Conservation (phyloP, 108 stramenopile genomes). For the Skeletonema tropicum region DNA sequence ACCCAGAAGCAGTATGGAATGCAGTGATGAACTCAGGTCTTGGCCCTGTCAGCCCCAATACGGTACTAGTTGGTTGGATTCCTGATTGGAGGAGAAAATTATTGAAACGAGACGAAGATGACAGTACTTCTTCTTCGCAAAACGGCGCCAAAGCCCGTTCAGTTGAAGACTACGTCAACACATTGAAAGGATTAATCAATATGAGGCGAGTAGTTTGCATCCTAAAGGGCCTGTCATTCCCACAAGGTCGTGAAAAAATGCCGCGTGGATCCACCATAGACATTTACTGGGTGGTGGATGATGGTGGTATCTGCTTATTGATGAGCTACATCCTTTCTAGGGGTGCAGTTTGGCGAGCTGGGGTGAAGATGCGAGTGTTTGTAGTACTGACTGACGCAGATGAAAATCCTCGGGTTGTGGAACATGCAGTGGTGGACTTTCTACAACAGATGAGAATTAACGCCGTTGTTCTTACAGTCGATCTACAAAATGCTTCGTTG, state of each 20-base stretch:
- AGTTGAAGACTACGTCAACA: conserved; percentile 41
- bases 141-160: conserved; percentile 6
- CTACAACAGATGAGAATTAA: conserved; percentile 45
- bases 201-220: conserved; percentile 59
- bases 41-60: conserved; percentile 77
- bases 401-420: conserved; percentile 46
- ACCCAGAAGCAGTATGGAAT: conserved; percentile 43
- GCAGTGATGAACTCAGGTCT: conserved; percentile 70
- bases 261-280: conserved; percentile 57
- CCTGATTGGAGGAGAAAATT: background rate
- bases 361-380: conserved; percentile 57
- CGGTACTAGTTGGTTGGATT: conserved; percentile 62
- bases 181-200: conserved; percentile 58
- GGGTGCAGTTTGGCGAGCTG: conserved; percentile 53
- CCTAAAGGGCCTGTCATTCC: conserved; percentile 43
- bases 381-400: conserved; percentile 48
- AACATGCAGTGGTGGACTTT: conserved; percentile 37
- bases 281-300: conserved; percentile 82
- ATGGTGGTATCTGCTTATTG: conserved; percentile 79
- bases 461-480: conserved; percentile 49
- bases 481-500: conserved; percentile 8
- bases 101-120: background rate
- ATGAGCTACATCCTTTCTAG: conserved; percentile 70
- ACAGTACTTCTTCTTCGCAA: background rate
- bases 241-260: conserved; percentile 1